Evolutionary conservation across 805 yeast genomes (phyloP), one percentile per base, ranked within the genome.

Genomic region (Spencermartinsiella europaea): DNA sequence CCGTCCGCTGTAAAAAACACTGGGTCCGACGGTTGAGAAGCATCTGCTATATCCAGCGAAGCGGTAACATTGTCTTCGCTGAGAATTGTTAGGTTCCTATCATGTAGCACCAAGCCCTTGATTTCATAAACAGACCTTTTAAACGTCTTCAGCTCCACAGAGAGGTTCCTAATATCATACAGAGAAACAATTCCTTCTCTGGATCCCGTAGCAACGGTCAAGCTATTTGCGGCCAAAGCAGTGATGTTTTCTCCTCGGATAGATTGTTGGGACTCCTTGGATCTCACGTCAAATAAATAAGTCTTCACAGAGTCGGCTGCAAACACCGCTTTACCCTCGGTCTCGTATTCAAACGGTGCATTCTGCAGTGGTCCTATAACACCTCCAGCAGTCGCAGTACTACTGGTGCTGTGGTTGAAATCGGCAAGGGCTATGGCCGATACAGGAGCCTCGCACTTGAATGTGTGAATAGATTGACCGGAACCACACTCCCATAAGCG

Each of bases 401-500:
- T n/a, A 0, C 31, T 25, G 8, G 10, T 5, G 10, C 43, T 40
- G 22, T 40, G 42, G 2, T 44, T 17, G 21, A 17, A 20, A 7
- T 21, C 40, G n/a, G 16, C 15, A 19, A 28, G 14, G 21, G 34
- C 41, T 14, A 43, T 14, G 3, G 46, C n/a, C 14, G 28, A 14
- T 1, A 63, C 38, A 16, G 66, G 63, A 31, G 63, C 66, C 7
- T 56, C 59, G 34, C 76, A 66, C 5, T 55, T 50, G 43, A 77
- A 70, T 33, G 67, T 62, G 54, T 72, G 64, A 3, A 83, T 58
- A 5, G 64, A 55, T 16, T 56, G 44, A 1, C 82, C 87, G 1
- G 73, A 57, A 0, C 85, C 81, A 60, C 87, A 77, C 55, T 84
- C 91, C 90, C 89, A 85, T 33, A 86, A 57, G 37, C 66, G 70